Conservation (phyloP, 2,329 filamentous ascomycete genomes). For the Fusarium sp. region DNA sequence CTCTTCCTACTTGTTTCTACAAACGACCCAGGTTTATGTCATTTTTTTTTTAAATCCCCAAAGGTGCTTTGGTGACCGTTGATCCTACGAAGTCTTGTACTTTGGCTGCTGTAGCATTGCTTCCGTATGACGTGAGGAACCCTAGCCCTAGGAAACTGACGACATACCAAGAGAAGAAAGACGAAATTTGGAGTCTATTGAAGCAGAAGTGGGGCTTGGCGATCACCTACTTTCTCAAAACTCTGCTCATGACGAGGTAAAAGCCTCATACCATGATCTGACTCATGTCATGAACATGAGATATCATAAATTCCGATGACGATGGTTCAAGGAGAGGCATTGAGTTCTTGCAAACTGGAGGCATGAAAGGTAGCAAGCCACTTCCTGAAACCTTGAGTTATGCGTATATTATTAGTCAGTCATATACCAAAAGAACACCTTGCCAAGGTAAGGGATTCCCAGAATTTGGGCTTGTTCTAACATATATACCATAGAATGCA, state of each 20-base stretch:
- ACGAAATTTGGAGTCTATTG: not conserved
- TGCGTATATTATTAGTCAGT: too few species aligned
- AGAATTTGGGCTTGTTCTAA: too few species aligned
- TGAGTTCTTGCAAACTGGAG: not conserved
- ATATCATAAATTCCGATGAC: not conserved
- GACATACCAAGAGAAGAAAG: not conserved
- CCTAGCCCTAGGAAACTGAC: slow-evolving; percentile 5
- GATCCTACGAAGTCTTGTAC: not conserved
- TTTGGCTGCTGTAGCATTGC: not conserved
- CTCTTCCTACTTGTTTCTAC: too few species aligned
- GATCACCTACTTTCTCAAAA: slow-evolving; percentile 4
- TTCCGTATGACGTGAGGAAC: not conserved
- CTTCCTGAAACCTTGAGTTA: not conserved
- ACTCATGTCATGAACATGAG: not conserved
- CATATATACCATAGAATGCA: too few species aligned
- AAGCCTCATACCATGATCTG: slow-evolving; percentile 1
- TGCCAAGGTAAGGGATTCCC: too few species aligned
- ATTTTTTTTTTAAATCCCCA: too few species aligned
- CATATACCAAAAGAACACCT: too few species aligned
- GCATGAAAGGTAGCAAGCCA: not conserved
- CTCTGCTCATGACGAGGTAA: not conserved
- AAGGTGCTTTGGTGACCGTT: not conserved
- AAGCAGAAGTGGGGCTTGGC: not conserved
- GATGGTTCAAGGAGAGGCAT: not conserved
- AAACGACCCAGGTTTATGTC: too few species aligned